Conservation (phyloP, 2,329 filamentous ascomycete species). For the Fragosphaeria purpurea region DNA sequence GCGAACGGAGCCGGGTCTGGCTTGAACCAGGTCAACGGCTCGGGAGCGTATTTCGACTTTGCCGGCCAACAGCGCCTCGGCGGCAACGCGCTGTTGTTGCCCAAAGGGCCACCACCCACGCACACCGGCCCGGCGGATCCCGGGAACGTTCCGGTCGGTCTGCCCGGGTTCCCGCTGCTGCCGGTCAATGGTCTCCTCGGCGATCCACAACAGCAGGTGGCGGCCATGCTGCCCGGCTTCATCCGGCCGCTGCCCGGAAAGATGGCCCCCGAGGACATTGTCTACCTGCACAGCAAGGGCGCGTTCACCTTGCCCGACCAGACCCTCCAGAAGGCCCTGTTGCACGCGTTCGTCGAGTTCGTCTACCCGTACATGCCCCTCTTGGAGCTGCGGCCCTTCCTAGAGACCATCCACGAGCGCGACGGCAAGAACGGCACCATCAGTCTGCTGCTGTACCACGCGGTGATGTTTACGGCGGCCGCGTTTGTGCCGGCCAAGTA, state of each 20-base stretch:
- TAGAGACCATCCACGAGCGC: conserved; percentile 49
- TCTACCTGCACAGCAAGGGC: conserved; percentile 75
- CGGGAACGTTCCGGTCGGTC: background rate
- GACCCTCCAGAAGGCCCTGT: conserved; percentile 65
- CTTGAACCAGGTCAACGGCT: background rate
- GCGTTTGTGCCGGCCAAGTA: conserved; percentile 77
- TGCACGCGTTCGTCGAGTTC: conserved; percentile 77
- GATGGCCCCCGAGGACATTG: conserved; percentile 71
- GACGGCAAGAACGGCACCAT: conserved; percentile 63
- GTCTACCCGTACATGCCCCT: conserved; percentile 93
- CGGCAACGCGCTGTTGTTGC: conserved; percentile 7
- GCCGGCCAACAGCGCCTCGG: conserved; percentile 3
- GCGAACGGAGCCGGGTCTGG: background rate
- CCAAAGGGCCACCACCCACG: background rate
- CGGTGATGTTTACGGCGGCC: conserved; percentile 87
- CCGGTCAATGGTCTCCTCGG: conserved; percentile 16
- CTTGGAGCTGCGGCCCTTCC: conserved; percentile 55
- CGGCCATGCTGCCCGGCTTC: conserved; percentile 51
- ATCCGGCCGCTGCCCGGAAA: conserved; percentile 70
- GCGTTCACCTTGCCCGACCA: conserved; percentile 66
- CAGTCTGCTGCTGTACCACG: conserved; percentile 83
- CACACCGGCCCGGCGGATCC: background rate
- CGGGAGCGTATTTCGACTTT: background rate
- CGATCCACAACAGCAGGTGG: conserved; percentile 18
- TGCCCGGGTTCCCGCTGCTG: conserved; percentile 12